Conservation (phyloP, 192 early-diverging fungal species). For the Tieghemiomyces parasiticus region DNA sequence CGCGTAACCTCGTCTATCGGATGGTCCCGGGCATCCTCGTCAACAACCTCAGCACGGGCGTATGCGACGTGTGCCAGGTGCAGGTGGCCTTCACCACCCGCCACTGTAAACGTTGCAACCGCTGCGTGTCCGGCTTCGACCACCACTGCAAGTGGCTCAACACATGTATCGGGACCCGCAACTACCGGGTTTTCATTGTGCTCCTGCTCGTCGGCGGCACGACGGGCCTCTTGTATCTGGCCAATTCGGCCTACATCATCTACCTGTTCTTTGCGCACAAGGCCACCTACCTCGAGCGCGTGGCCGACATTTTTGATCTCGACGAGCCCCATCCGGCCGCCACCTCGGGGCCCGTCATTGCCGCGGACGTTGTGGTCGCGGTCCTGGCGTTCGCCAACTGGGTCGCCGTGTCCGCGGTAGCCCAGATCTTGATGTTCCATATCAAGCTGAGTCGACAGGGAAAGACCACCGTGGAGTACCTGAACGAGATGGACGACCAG, state of each 20-base stretch:
- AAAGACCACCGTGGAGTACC: conserved; percentile 22
- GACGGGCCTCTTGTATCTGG: conserved; percentile 17
- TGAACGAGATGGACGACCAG: conserved; percentile 11
- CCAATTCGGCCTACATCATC: conserved; percentile 13
- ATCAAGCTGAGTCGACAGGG: conserved; percentile 16
- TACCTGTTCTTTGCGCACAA: conserved; percentile 13
- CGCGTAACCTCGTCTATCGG: conserved; percentile 18
- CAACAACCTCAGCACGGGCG: conserved; percentile 15
- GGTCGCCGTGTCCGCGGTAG: conserved; percentile 12
- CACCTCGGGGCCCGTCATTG: not conserved
- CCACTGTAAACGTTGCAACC: conserved; percentile 34
- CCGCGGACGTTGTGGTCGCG: conserved; percentile 12
- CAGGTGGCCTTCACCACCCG: conserved; percentile 13
- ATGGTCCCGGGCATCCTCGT: conserved; percentile 21
- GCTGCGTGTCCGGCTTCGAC: conserved; percentile 29
- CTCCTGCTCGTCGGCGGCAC: conserved; percentile 17
- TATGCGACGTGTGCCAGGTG: conserved; percentile 25
- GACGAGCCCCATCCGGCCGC: conserved; percentile 9
- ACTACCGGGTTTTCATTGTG: conserved; percentile 26
- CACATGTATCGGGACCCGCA: conserved; percentile 22
- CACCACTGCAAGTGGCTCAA: conserved; percentile 30
- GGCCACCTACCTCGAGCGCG: not conserved
- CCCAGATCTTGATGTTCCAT: conserved; percentile 20
- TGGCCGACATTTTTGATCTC: conserved; percentile 18
- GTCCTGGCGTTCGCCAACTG: conserved; percentile 15